Conservation (phyloP, 495 filamentous ascomycete genomes). For the Pyrenula aspistea region DNA sequence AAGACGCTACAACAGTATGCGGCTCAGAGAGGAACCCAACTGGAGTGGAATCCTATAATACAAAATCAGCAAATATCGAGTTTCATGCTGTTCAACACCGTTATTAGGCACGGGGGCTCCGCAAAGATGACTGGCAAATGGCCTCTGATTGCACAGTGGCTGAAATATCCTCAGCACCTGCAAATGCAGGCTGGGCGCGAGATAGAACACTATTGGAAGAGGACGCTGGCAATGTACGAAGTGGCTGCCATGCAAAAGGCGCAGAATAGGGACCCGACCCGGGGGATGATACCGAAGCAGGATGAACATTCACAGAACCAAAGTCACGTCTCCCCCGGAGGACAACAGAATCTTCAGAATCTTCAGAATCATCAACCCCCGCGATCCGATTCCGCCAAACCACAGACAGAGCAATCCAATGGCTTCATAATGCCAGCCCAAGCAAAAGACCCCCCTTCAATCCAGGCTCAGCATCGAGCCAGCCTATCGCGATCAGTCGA, state of each 20-base stretch:
- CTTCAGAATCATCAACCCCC: neutral
- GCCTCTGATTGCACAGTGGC: conserved; percentile 52
- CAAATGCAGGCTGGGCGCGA: conserved; percentile 53
- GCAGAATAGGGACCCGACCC: conserved; percentile 25
- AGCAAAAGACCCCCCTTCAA: conserved; percentile 25
- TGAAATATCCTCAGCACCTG: conserved; percentile 57
- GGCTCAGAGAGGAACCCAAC: conserved; percentile 44
- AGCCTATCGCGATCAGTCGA: conserved; percentile 15
- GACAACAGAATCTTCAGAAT: neutral
- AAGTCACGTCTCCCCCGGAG: conserved; percentile 7
- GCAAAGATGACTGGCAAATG: conserved; percentile 64
- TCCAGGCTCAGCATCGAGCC: conserved; percentile 16
- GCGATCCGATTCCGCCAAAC: conserved; percentile 24
- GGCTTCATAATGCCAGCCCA: conserved; percentile 30
- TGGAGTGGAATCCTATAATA: conserved; percentile 60
- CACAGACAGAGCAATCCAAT: conserved; percentile 22
- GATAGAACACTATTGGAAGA: conserved; percentile 58
- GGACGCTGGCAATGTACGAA: conserved; percentile 64
- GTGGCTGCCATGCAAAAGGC: neutral
- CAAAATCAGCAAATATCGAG: conserved; percentile 59
- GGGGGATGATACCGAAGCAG: conserved; percentile 27
- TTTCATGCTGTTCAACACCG: conserved; percentile 60
- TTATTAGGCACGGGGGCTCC: conserved; percentile 69
- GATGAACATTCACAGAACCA: conserved; percentile 18
- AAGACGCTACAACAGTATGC: conserved; percentile 59